These are phyloP conservation scores for Candida insectorum DNA, from an alignment of 805 yeast species.

Conservation along the genomic window DNA sequence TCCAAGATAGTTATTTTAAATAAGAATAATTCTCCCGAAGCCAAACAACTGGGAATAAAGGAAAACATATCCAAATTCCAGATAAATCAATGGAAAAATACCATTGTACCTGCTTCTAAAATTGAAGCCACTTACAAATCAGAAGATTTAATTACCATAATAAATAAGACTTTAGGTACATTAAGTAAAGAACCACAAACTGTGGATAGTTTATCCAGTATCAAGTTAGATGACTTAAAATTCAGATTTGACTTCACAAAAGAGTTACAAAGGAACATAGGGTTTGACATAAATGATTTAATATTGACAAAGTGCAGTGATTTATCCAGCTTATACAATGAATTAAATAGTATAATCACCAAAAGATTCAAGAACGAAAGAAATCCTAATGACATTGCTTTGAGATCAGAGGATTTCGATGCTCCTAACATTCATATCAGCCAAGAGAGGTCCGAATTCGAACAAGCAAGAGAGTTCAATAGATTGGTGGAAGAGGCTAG, in stretches of 20 bases:
- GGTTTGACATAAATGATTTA: conserved; percentile 53
- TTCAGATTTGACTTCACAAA: conserved; percentile 50
- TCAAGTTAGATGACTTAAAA: conserved; percentile 39
- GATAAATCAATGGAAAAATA: conserved; percentile 34
- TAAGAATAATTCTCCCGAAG: conserved; percentile 32
- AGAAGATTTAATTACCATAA: conserved; percentile 20
- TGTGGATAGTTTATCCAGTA: conserved; percentile 10
- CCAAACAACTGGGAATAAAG: conserved; percentile 21
- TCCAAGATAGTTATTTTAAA: conserved; percentile 34
- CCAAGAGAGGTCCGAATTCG: conserved; percentile 44
- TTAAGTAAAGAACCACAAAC: conserved; percentile 15
- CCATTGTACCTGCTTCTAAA: conserved; percentile 18
- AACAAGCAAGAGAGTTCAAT: conserved; percentile 44
- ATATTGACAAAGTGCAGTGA: conserved; percentile 40
- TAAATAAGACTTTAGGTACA: conserved; percentile 23
- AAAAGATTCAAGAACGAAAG: conserved; percentile 52
- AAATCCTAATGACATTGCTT: conserved; percentile 72
- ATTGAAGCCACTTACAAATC: conserved; percentile 26
- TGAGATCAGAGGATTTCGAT: conserved; percentile 51
- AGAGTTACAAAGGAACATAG: conserved; percentile 44
- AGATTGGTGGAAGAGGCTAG: conserved; percentile 47
- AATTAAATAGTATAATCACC: conserved; percentile 38
- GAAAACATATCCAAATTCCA: conserved; percentile 34
- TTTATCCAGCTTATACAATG: conserved; percentile 34
- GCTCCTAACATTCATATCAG: conserved; percentile 58